Evolutionary conservation across 176 grass and related monocot genomes (phyloP).

Genomic region (Bromus sterilis): DNA sequence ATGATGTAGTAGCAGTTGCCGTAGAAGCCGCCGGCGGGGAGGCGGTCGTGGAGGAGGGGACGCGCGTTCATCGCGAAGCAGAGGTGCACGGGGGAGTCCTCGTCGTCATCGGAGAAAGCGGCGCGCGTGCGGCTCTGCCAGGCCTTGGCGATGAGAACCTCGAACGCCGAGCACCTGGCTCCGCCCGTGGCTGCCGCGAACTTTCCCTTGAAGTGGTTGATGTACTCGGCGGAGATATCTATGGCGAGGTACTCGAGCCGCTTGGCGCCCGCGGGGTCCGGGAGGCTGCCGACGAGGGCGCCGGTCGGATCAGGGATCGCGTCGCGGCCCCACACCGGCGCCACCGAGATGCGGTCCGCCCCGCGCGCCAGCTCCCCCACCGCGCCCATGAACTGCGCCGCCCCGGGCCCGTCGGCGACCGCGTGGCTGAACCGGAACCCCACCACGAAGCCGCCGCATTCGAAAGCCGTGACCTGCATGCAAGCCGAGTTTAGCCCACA

Average conservation of each 20-base stretch:
- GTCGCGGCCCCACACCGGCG: constrained; percentile 48
- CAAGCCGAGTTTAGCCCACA: not conserved
- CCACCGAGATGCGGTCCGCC: not conserved
- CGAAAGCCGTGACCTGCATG: constrained; percentile 71
- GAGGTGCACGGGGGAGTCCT: constrained; percentile 38
- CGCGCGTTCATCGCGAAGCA: constrained; percentile 88
- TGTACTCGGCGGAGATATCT: constrained; percentile 81
- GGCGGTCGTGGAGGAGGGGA: constrained; percentile 27
- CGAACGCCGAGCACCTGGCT: constrained; percentile 66
- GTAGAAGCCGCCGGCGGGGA: constrained; percentile 46
- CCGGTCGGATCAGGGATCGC: constrained; percentile 43
- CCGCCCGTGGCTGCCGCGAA: constrained; percentile 42
- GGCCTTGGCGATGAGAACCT: constrained; percentile 83
- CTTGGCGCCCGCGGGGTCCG: constrained; percentile 22
- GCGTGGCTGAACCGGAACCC: constrained; percentile 92
- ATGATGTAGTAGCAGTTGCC: constrained; percentile 98
- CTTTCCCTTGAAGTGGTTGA: constrained; percentile 72
- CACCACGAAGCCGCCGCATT: constrained; percentile 85
- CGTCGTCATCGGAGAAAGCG: constrained; percentile 27
- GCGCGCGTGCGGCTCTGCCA: constrained; percentile 76
- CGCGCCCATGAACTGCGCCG: constrained; percentile 78
- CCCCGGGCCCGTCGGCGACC: constrained; percentile 69
- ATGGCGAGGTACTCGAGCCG: constrained; percentile 65
- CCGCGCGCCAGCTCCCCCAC: constrained; percentile 74
- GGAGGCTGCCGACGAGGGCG: constrained; percentile 43